Base-by-base conservation (phyloP, 2,329 filamentous ascomycete species). In the Cladosporium phlei region DNA sequence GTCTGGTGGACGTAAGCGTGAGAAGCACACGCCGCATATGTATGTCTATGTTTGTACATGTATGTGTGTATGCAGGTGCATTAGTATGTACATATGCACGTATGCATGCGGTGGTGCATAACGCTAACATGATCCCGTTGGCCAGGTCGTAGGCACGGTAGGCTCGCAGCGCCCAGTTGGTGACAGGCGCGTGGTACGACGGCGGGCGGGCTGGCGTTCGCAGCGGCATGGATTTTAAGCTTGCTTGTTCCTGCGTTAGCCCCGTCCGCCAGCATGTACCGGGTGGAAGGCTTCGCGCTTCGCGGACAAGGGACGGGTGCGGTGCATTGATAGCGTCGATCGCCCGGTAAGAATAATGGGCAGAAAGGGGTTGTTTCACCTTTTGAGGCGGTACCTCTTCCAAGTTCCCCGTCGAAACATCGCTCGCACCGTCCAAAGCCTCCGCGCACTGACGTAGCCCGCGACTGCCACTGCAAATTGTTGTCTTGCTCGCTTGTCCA, bases 401-500 rank as follows among this genome's bases (percentile, higher is more conserved):
- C 10, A 12, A 12, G n/a, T 27, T 45, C 42, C 42, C 42, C 42
- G 42, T 45, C 42, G 32, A 37, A 35, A 37, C 39, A 43, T 29
- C 29, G 39, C 19, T 29, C 38, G 29, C 39, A 43, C 39, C 29
- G 39, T 25, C 39, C 38, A 32, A 44, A 44, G 30, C 30, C 40
- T 30, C 27, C 42, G 42, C 42, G 42, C 42, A 37, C 32, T 45
- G 42, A 45, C 42, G 42, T 45, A 45, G 42, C 22, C 25, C 2
- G 14, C n/a, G 19, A 37, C 32, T 19, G 24, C 30, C 42, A 27
- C 11, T 12, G 40, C 42, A 45, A 45, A 45, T 45, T 45, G 42
- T 37, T 45, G 42, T 45, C 32, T 45, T 22, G 28, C 42, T 45
- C 42, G 42, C 42, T 45, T 45, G 32, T 17, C 42, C 42, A 45